Conservation (phyloP, 169 alveolate species). For the Plasmodium gonderi region DNA sequence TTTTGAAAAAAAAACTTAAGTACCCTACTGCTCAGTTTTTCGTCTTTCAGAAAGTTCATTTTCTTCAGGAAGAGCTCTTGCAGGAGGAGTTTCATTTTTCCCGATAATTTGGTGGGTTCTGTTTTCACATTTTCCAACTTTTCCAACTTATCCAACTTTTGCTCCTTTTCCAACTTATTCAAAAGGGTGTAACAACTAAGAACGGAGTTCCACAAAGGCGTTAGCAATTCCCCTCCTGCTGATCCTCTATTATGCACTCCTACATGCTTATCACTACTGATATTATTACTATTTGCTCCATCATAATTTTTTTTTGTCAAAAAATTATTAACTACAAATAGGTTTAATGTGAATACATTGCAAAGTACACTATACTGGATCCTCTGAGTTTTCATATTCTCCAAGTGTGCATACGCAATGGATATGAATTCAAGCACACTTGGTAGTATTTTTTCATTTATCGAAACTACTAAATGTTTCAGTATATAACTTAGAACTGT, state of each 20-base stretch:
- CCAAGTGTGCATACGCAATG: background rate
- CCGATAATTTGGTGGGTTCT: background rate
- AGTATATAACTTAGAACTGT: slow-evolving; percentile 8
- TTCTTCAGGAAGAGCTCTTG: slow-evolving; percentile 25
- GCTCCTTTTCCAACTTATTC: slow-evolving; percentile 13
- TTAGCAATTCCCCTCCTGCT: background rate
- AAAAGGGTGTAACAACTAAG: slow-evolving; percentile 34
- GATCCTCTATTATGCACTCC: too few species aligned
- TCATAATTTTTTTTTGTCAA: background rate
- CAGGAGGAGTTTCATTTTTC: slow-evolving; percentile 9
- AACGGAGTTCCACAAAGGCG: slow-evolving; percentile 25
- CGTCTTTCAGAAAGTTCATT: slow-evolving; percentile 31
- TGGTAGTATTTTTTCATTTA: slow-evolving; percentile 25
- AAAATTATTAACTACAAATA: slow-evolving; percentile 38
- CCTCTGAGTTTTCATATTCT: background rate
- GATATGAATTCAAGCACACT: slow-evolving; percentile 31
- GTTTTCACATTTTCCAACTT: background rate
- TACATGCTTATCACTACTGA: background rate
- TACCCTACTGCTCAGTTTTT: slow-evolving; percentile 42
- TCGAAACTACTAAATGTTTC: background rate
- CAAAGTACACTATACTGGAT: background rate
- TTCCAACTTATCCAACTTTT: background rate
- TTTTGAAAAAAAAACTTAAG: slow-evolving; percentile 29
- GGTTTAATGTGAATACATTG: slow-evolving; percentile 25
- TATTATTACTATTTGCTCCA: background rate